Conservation (phyloP, 305 asterid species). For the Fraxinus platypoda region DNA sequence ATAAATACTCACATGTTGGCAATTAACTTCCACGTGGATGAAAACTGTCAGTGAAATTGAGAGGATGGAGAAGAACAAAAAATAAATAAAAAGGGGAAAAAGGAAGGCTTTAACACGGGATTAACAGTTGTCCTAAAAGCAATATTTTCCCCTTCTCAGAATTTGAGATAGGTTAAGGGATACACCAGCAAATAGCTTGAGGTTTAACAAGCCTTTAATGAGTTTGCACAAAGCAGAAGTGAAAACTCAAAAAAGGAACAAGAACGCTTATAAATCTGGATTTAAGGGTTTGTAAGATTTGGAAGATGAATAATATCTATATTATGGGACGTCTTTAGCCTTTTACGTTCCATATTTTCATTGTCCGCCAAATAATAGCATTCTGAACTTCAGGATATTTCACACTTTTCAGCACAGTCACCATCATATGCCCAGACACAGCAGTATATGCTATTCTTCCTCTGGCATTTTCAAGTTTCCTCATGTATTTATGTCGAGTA, state of each 20-base stretch:
- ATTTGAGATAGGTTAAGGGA: neutral
- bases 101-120: neutral
- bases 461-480: neutral
- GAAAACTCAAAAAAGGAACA: neutral
- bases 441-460: neutral
- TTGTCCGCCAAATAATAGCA: neutral
- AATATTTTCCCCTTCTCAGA: neutral
- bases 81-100: too few relatives aligned
- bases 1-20: neutral
- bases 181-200: neutral
- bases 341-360: neutral
- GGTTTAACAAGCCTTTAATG: neutral
- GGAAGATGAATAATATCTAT: neutral
- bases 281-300: neutral
- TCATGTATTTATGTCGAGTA: neutral
- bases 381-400: neutral
- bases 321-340: neutral
- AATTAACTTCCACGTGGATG: neutral
- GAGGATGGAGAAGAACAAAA: neutral
- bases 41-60: neutral
- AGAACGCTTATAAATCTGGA: neutral
- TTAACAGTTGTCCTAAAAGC: neutral
- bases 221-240: neutral
- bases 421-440: neutral
- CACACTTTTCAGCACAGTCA: neutral